Percentiles rank a stretch among this genome's conserved stretches.
Evolutionary conservation across 1,284 basidiomycete genomes (phyloP).

Genomic region (Crepidotus sp.): DNA sequence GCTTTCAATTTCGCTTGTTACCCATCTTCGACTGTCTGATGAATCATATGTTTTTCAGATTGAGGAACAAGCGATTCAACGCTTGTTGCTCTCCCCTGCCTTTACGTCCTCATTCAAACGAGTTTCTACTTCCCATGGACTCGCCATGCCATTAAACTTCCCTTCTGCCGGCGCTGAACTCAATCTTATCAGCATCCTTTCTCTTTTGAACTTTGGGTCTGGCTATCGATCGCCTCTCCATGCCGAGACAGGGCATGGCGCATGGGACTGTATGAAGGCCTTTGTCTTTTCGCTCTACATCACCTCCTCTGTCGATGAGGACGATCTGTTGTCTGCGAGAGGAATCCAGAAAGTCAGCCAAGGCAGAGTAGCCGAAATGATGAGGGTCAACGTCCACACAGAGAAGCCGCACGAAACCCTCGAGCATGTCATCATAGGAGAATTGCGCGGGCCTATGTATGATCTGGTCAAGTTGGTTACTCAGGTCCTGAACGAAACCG

Average conservation of each 20-base stretch:
- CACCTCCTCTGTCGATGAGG: conserved; percentile 45
- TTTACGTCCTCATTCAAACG: conserved; percentile 56
- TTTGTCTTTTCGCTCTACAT: conserved; percentile 67
- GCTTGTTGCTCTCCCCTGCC: conserved; percentile 53
- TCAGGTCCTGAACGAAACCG: conserved; percentile 63
- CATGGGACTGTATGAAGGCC: conserved; percentile 72
- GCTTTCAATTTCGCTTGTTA: neutral
- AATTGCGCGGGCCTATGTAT: conserved; percentile 64
- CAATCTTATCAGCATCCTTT: conserved; percentile 64
- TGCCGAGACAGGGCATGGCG: conserved; percentile 59
- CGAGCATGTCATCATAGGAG: conserved; percentile 65
- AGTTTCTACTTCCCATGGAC: conserved; percentile 54
- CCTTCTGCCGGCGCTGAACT: conserved; percentile 60
- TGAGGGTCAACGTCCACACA: conserved; percentile 59
- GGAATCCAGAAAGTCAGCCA: conserved; percentile 51
- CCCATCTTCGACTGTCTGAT: neutral
- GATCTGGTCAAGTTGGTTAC: conserved; percentile 66
- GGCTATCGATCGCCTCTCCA: conserved; percentile 71
- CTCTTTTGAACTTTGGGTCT: conserved; percentile 73
- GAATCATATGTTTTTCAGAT: conserved; percentile 2
- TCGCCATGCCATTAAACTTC: conserved; percentile 71
- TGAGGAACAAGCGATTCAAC: conserved; percentile 40
- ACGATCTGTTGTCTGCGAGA: conserved; percentile 55
- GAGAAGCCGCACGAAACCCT: conserved; percentile 67
- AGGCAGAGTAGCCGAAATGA: conserved; percentile 59